These are phyloP conservation scores for Cryptosporidium meleagridis DNA, from an alignment of 169 alveolate genomes.

Conservation along the genomic window DNA sequence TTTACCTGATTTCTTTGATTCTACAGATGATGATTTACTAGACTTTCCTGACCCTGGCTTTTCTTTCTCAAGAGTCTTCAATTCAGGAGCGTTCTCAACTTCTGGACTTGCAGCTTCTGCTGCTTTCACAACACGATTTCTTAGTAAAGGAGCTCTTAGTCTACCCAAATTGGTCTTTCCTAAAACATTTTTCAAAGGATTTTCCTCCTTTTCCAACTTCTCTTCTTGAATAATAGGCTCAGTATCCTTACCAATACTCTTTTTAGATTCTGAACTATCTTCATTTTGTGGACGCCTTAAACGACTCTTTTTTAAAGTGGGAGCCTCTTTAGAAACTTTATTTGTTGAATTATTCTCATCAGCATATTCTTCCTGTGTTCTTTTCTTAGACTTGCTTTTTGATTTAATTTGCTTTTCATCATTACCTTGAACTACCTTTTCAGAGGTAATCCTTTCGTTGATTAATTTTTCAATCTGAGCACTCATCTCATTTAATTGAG, in stretches of 20 bases:
- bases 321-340: neutral
- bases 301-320: slow-evolving; percentile 37
- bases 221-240: neutral
- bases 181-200: slow-evolving; percentile 40
- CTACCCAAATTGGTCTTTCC: slow-evolving; percentile 60
- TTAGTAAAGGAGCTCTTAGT: slow-evolving; percentile 30
- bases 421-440: neutral
- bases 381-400: neutral
- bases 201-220: neutral
- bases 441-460: neutral
- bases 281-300: slow-evolving; percentile 56
- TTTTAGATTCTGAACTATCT: slow-evolving; percentile 30
- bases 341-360: neutral
- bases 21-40: neutral
- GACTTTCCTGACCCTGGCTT: neutral
- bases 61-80: slow-evolving; percentile 29
- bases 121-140: slow-evolving; percentile 49
- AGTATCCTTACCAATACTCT: slow-evolving; percentile 25
- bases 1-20: slow-evolving; percentile 37
- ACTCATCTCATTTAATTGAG: slow-evolving; percentile 9
- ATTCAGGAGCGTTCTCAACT: slow-evolving; percentile 10
- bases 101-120: slow-evolving; percentile 71
- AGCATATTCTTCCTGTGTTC: neutral
- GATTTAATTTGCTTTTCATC: neutral
- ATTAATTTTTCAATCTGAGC: slow-evolving; percentile 7